Percentiles rank a stretch among this genome's conserved stretches.
Evolutionary conservation across 176 grass and related monocot genomes (phyloP).

Genomic region (Tillandsia leiboldiana): DNA sequence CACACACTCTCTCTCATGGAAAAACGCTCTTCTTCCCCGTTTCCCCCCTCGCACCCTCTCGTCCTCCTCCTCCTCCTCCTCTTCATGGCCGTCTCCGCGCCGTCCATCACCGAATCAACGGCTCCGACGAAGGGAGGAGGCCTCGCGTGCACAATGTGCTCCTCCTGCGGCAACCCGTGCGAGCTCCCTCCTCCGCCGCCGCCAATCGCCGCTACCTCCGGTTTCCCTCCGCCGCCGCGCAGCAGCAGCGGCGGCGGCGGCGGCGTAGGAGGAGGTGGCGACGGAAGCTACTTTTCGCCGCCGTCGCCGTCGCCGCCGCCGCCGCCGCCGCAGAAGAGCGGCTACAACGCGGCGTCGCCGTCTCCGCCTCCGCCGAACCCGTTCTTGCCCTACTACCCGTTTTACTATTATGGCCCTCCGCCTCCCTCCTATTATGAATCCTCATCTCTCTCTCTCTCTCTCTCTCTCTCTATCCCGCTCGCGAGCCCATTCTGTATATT

Average conservation of each 20-base stretch:
- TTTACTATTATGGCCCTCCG: constrained; percentile 32
- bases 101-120: not conserved
- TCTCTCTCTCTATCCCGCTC: not conserved
- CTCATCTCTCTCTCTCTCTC: too few species aligned
- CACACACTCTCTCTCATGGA: not conserved
- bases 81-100: not conserved
- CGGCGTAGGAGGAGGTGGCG: too few species aligned
- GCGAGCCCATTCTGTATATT: not conserved
- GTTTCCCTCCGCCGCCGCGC: constrained; percentile 39
- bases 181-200: constrained; percentile 7
- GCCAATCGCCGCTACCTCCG: constrained; percentile 11
- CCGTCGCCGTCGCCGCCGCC: constrained; percentile 24
- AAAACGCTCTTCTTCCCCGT: not conserved
- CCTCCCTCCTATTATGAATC: not conserved
- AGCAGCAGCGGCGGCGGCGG: constrained; percentile 2
- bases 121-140: not conserved
- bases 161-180: constrained; percentile 24
- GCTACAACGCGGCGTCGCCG: not conserved
- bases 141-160: constrained; percentile 24
- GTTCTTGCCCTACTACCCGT: constrained; percentile 49
- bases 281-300: constrained; percentile 23
- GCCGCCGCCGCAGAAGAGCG: constrained; percentile 3
- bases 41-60: not conserved
- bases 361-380: constrained; percentile 48
- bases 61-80: not conserved